Conservation (phyloP, 208 protist genomes). For the Crithidia mellificae region DNA sequence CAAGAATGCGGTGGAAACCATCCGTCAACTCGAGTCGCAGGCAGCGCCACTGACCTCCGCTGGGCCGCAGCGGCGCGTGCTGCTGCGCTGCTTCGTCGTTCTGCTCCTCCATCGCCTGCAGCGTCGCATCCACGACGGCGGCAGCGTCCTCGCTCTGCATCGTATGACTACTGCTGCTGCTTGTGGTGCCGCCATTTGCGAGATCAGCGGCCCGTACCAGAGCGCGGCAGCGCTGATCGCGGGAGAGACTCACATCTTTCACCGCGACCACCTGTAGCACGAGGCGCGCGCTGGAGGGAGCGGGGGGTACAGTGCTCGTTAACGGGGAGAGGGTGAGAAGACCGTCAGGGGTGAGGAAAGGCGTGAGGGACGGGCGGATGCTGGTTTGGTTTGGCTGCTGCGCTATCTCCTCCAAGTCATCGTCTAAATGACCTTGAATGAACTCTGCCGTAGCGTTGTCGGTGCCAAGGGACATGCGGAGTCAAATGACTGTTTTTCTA, state of each 20-base stretch:
- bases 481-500: too few relatives aligned
- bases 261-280: conserved; percentile 65
- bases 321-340: not conserved
- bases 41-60: conserved; percentile 44
- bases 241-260: conserved; percentile 58
- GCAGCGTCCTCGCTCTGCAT: conserved; percentile 20
- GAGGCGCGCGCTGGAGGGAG: conserved; percentile 16
- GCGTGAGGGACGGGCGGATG: conserved; percentile 28
- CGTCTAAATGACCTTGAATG: conserved; percentile 48
- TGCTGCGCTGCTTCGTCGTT: conserved; percentile 39
- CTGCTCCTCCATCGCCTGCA: conserved; percentile 38
- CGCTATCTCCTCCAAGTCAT: conserved; percentile 52
- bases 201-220: conserved; percentile 26
- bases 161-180: not conserved
- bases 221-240: conserved; percentile 49
- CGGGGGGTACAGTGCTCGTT: too few relatives aligned
- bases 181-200: not conserved
- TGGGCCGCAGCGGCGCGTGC: conserved; percentile 35
- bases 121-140: conserved; percentile 32
- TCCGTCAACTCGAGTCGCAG: conserved; percentile 59
- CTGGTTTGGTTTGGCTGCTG: conserved; percentile 11
- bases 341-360: conserved; percentile 21
- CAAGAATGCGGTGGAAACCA: conserved; percentile 70
- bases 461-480: conserved; percentile 26
- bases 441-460: conserved; percentile 29